Percentiles rank a stretch among this genome's conserved stretches.
Conservation (phyloP, 148 eudicot species). For the Vaccinium corymbosum region DNA sequence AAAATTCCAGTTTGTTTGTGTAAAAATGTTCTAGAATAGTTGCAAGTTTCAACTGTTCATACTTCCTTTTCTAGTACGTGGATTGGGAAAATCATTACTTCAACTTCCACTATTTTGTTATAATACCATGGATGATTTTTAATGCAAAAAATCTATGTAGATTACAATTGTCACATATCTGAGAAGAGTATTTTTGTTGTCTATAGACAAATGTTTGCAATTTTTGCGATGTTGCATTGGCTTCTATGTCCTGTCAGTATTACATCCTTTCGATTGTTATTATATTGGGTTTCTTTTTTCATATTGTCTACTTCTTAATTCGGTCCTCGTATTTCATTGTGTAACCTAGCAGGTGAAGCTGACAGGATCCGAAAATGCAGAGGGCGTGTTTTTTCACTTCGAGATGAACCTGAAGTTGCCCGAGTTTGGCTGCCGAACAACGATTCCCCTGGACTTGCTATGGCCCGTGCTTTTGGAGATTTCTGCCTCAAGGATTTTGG, state of each 20-base stretch:
- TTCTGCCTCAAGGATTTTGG: slow-evolving; percentile 92
- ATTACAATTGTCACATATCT: background rate
- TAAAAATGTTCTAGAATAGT: background rate
- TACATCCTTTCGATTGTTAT: background rate
- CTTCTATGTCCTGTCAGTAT: background rate
- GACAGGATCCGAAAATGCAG: slow-evolving; percentile 78
- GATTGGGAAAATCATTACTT: background rate
- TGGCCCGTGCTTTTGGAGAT: slow-evolving; percentile 97
- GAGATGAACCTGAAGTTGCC: slow-evolving; percentile 83
- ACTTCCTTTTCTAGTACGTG: background rate
- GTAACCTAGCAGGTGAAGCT: slow-evolving; percentile 55
- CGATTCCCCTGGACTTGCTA: slow-evolving; percentile 90
- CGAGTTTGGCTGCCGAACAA: slow-evolving; percentile 85
- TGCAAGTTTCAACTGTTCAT: background rate
- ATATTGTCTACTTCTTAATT: background rate
- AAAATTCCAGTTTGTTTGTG: background rate
- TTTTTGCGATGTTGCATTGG: background rate
- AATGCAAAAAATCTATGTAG: no score
- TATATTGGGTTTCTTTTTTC: background rate
- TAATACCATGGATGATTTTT: background rate
- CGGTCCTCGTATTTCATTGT: background rate
- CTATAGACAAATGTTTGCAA: background rate
- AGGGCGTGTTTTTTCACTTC: slow-evolving; percentile 89
- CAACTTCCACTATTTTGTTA: background rate
- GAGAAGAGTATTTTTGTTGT: background rate